Percentiles rank a stretch among this genome's conserved stretches.
These are phyloP conservation scores for Pseudocercospora fuligena DNA, from an alignment of 2,329 filamentous ascomycete species.

Conservation along the genomic window DNA sequence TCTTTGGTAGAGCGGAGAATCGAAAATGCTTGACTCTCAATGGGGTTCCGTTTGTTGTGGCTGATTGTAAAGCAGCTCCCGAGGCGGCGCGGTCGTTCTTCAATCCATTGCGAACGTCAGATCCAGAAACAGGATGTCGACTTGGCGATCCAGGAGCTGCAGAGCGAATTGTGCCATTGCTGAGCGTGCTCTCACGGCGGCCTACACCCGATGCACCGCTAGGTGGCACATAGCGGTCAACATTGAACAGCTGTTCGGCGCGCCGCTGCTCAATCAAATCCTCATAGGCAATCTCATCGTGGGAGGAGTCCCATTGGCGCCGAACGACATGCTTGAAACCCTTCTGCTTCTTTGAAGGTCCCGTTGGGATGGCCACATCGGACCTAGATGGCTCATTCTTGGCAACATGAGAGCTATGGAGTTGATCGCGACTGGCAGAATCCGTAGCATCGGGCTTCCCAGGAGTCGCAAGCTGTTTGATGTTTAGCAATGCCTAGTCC, in stretches of 20 bases:
- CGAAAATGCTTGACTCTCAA: slow-evolving; percentile 14
- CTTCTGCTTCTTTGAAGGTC: neutral
- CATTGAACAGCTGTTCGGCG: slow-evolving; percentile 20
- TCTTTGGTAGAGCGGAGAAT: slow-evolving; percentile 23
- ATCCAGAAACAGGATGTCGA: neutral
- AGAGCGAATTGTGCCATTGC: neutral
- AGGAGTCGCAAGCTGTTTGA: neutral
- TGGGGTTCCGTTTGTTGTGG: neutral
- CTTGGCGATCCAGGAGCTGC: neutral
- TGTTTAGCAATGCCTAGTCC: neutral
- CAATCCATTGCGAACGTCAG: neutral
- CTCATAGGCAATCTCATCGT: slow-evolving; percentile 23
- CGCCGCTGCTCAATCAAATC: slow-evolving; percentile 24
- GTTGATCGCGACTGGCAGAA: neutral
- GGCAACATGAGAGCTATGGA: neutral
- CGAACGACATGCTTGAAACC: slow-evolving; percentile 17
- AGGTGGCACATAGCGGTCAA: slow-evolving; percentile 27
- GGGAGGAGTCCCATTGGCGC: slow-evolving; percentile 23
- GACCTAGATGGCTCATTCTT: neutral
- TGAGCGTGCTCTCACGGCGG: neutral
- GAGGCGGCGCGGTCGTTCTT: neutral
- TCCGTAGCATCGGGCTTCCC: neutral
- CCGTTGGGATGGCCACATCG: neutral
- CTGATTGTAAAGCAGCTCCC: neutral
- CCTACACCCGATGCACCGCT: neutral